Evolutionary conservation across 1,284 basidiomycete species (phyloP).

Genomic region (Ceratobasidium sp.): DNA sequence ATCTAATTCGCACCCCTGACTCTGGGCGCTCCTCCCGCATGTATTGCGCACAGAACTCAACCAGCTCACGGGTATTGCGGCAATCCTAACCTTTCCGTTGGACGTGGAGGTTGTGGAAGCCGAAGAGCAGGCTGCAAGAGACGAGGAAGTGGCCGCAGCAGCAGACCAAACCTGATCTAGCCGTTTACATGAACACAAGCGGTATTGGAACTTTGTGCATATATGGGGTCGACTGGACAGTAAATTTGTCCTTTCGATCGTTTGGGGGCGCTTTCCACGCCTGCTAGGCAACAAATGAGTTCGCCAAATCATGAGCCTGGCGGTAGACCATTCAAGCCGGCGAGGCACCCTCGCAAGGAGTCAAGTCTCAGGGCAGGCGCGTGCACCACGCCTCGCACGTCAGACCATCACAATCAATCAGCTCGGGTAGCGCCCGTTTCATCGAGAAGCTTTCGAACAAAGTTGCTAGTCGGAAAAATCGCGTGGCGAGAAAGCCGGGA

Average conservation of each 20-base stretch:
- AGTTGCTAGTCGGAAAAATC: constrained; percentile 25
- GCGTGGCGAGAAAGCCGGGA: constrained; percentile 29
- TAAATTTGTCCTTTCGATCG: constrained; percentile 2
- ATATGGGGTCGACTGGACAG: constrained; percentile 16
- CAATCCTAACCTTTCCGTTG: constrained; percentile 94
- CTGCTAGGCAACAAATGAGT: constrained; percentile 6
- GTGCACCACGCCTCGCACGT: constrained; percentile 26
- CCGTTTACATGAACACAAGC: constrained; percentile 22
- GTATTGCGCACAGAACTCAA: constrained; percentile 77
- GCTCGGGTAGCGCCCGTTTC: constrained; percentile 35
- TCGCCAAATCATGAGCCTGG: background rate
- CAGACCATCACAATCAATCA: constrained; percentile 44
- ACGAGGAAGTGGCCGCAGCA: constrained; percentile 50
- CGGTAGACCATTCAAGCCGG: background rate
- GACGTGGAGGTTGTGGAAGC: constrained; percentile 94
- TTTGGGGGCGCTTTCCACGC: background rate
- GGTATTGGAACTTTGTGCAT: constrained; percentile 19
- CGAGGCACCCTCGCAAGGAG: constrained; percentile 21
- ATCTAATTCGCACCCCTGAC: constrained; percentile 37
- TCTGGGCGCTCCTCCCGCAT: constrained; percentile 17
- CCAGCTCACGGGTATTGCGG: constrained; percentile 93
- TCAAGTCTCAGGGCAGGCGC: constrained; percentile 24
- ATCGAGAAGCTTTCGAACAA: constrained; percentile 31
- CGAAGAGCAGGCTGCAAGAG: constrained; percentile 67
- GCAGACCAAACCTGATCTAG: constrained; percentile 40